These are phyloP conservation scores for Mesembryanthemum crystallinum DNA, from an alignment of 148 eudicot genomes.

Conservation along the genomic window DNA sequence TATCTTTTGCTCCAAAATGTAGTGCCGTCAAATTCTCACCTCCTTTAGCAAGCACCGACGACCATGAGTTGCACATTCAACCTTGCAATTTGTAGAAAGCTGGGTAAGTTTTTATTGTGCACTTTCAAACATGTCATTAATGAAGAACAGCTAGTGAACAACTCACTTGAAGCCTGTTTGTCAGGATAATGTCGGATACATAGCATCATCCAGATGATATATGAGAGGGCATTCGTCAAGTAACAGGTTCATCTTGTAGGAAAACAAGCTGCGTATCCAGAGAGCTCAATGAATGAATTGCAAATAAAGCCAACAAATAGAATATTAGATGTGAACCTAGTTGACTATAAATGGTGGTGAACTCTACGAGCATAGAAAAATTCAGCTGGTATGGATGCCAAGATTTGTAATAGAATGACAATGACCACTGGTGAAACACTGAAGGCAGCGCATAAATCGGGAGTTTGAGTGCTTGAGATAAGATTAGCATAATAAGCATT, in stretches of 20 bases:
- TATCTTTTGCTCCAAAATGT: neutral
- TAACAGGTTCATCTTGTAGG: slow-evolving; percentile 73
- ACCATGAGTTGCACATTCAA: neutral
- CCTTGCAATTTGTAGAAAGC: neutral
- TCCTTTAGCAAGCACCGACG: neutral
- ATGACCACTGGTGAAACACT: too few relatives aligned
- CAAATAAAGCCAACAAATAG: neutral
- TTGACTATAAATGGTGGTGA: neutral
- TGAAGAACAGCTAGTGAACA: slow-evolving; percentile 9
- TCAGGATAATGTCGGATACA: slow-evolving; percentile 97
- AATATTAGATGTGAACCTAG: neutral
- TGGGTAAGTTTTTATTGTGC: neutral
- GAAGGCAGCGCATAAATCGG: neutral
- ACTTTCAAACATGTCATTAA: neutral
- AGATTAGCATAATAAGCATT: neutral
- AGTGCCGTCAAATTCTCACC: neutral
- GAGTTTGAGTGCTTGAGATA: neutral
- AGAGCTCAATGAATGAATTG: slow-evolving; percentile 6
- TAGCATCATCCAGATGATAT: slow-evolving; percentile 99
- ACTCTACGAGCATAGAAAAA: neutral
- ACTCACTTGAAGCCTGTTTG: slow-evolving; percentile 97
- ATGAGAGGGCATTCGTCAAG: slow-evolving; percentile 94
- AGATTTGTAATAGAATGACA: neutral
- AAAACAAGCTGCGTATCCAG: slow-evolving; percentile 57
- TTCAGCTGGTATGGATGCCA: neutral